phyloP scores from a whole-genome alignment of 495 filamentous ascomycete genomes.

The Xylaria nigripes region DNA sequence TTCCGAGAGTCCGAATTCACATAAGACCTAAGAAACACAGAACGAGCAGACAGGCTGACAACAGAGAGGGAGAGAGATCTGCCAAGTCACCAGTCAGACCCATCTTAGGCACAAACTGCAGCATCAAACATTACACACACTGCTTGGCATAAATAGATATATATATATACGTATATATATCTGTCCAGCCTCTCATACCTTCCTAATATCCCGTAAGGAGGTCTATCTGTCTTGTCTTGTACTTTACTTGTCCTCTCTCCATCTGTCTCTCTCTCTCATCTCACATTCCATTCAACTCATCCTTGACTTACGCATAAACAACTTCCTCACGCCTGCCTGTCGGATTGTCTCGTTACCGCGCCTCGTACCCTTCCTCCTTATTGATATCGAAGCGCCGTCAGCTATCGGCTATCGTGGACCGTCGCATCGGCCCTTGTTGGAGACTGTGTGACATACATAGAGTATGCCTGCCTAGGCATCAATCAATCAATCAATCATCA shows the following conservation, averaged over 20 bases:
- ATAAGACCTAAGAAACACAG: no score
- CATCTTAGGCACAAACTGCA: conserved; percentile 11
- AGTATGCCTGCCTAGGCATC: neutral
- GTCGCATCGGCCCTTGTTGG: neutral
- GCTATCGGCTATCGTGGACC: neutral
- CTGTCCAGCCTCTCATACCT: neutral
- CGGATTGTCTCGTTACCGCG: neutral
- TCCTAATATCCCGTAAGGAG: neutral
- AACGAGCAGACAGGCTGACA: neutral
- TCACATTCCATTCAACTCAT: neutral
- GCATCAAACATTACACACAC: neutral
- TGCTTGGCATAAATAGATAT: no score
- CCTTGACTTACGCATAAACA: neutral
- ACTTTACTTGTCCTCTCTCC: neutral
- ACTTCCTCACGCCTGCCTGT: neutral
- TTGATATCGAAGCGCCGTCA: neutral
- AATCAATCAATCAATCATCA: conserved; percentile 7
- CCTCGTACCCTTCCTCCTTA: neutral
- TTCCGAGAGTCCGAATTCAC: no score
- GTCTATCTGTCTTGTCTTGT: neutral
- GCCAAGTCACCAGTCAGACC: neutral
- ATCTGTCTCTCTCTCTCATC: neutral
- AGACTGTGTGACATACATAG: neutral
- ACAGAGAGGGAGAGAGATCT: neutral
- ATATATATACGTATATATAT: no score